These are phyloP conservation scores for Hygrophorus pudorinus DNA, from an alignment of 768 basidiomycete species.

Conservation along the genomic window DNA sequence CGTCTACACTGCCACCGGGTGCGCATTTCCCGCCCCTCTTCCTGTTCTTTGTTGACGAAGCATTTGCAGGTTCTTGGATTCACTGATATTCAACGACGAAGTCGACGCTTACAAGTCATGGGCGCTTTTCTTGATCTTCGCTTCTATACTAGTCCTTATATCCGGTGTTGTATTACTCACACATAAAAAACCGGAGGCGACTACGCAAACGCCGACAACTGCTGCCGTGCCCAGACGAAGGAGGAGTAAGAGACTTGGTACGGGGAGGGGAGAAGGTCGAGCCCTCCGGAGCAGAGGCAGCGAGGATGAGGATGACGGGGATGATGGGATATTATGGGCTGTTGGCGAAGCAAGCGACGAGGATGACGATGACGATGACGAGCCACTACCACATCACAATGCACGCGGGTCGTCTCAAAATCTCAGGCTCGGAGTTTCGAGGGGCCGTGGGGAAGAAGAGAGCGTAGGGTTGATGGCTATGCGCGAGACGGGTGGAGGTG, in stretches of 20 bases:
- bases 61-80: constrained; percentile 32
- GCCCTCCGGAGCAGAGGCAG: constrained; percentile 18
- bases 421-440: too few species aligned
- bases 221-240: constrained; percentile 19
- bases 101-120: constrained; percentile 80
- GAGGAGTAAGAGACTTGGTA: constrained; percentile 5
- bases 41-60: constrained; percentile 6
- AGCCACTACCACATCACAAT: constrained; percentile 19
- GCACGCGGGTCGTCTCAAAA: too few species aligned
- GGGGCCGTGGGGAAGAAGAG: constrained; percentile 24
- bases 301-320: constrained; percentile 34
- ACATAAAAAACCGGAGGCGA: constrained; percentile 76
- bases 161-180: constrained; percentile 90
- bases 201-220: constrained; percentile 20
- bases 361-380: constrained; percentile 41
- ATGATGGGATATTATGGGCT: constrained; percentile 49
- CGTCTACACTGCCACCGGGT: constrained; percentile 80
- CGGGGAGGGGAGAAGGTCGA: constrained; percentile 7
- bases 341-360: constrained; percentile 67
- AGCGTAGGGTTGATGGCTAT: constrained; percentile 29
- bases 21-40: background rate
- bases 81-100: constrained; percentile 73
- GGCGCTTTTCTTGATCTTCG: constrained; percentile 81
- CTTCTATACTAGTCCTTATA: constrained; percentile 80
- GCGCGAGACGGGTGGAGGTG: too few species aligned